Conservation (phyloP, 2,329 filamentous ascomycete species). For the Fusarium mundagurra region DNA sequence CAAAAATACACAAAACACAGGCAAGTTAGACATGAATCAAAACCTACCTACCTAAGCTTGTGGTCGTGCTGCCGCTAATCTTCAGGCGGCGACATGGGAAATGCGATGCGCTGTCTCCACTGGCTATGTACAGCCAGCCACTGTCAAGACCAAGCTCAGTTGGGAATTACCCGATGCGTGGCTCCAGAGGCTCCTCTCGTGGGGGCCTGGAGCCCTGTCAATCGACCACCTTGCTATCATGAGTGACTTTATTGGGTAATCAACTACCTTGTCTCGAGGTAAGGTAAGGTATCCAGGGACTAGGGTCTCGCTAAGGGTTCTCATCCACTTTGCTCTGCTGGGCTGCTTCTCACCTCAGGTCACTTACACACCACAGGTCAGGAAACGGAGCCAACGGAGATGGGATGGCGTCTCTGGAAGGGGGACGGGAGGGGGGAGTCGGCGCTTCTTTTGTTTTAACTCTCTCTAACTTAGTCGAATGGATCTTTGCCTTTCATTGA, state of each 20-base stretch:
- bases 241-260: constrained; percentile 41
- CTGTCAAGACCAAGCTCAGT: constrained; percentile 33
- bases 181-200: constrained; percentile 28
- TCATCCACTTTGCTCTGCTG: neutral
- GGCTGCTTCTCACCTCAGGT: constrained; percentile 9
- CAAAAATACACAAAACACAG: constrained; percentile 8
- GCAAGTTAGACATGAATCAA: neutral
- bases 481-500: constrained; percentile 19
- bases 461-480: constrained; percentile 10
- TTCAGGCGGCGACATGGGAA: constrained; percentile 17
- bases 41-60: neutral
- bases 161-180: constrained; percentile 41
- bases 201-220: constrained; percentile 42
- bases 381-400: constrained; percentile 35
- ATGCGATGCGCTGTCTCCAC: constrained; percentile 35
- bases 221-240: constrained; percentile 43
- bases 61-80: neutral
- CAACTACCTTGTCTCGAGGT: neutral
- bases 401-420: constrained; percentile 17
- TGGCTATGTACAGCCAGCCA: neutral
- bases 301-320: constrained; percentile 14
- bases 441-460: constrained; percentile 25
- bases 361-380: constrained; percentile 20
- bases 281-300: neutral
- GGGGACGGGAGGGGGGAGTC: constrained; percentile 16